Base-by-base conservation (phyloP, 2,329 filamentous ascomycete species). In the Paraconiothyrium sp. region DNA sequence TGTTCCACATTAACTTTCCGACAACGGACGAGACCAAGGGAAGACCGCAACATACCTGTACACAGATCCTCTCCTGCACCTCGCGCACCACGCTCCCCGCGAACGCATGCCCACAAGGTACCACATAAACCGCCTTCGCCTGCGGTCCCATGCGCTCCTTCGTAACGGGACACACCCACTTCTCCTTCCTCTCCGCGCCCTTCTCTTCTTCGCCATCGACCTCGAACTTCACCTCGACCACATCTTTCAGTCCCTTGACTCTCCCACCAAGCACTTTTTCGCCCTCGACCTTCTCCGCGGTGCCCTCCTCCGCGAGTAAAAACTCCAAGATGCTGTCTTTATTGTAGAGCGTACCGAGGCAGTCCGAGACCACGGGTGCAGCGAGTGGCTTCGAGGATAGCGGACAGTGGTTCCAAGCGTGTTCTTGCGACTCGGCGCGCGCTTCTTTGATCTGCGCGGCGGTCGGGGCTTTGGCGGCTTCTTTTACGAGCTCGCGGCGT, bases 91-190 rank as follows among this genome's bases (percentile, higher is more conserved):
- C 93, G 57, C 89, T 88, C 63, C 96, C 93, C 0, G 92, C 90
- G 79, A 98, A 98, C 0, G 92, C 94, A 82, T 99, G 96, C 0
- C 95, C 96, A 72, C 95, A 99, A 0, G 95, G 95, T 4, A 98
- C 92, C 2, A 99, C 73, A 72, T 98, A 99, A 1, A 97, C 92
- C 0, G 93, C 86, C 78, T 90, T 94, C 16, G 90, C 89, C 5
- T 85, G 84, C 0, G 93, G 89, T 0, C 95, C 95, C 27, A 99
- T 81, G 76, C 91, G 89, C 76, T 96, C 97, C 71, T 91, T 88
- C 1, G 94, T 97, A 58, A 98, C 87, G 0, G 94, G 94, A 73
- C 95, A 99, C 32, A 92, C 86, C 86, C 90, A 94, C 60, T 84
- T 85, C 71, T 90, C 87, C 10, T 76, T 78, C 62, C 78, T 80